Percentiles rank a stretch among this genome's conserved stretches.
These are phyloP conservation scores for Podaxis sp. DNA, from an alignment of 768 basidiomycete species.

Conservation along the genomic window DNA sequence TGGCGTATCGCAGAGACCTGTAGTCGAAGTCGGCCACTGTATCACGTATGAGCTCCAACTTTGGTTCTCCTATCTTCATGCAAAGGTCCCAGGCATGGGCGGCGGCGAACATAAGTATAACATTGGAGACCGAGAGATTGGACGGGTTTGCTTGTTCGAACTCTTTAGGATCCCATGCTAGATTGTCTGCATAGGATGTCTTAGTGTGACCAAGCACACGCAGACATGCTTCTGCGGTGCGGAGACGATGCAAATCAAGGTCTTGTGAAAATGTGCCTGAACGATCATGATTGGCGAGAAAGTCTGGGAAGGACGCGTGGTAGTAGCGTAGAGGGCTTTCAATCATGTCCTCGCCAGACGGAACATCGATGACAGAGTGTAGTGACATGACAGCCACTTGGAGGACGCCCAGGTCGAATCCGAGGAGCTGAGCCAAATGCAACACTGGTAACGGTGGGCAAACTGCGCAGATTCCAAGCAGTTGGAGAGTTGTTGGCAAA, in stretches of 20 bases:
- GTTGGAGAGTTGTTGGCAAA: background rate
- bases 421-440: background rate
- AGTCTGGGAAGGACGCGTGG: background rate
- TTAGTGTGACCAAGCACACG: background rate
- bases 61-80: background rate
- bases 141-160: background rate
- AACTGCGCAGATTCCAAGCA: background rate
- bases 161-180: background rate
- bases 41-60: background rate
- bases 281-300: background rate
- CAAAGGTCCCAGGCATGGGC: background rate
- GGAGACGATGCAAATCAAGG: background rate
- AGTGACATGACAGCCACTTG: background rate
- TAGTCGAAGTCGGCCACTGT: background rate
- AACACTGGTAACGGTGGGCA: background rate
- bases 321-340: background rate
- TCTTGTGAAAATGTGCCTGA: background rate
- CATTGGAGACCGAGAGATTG: background rate
- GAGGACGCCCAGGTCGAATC: background rate
- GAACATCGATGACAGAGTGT: background rate
- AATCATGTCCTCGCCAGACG: background rate
- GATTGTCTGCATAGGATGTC: background rate
- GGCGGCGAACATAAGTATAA: background rate
- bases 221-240: background rate
- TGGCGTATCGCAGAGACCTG: background rate